Base-by-base conservation (phyloP, 2,329 filamentous ascomycete genomes). In the Pseudovirgaria hyperparasitica region DNA sequence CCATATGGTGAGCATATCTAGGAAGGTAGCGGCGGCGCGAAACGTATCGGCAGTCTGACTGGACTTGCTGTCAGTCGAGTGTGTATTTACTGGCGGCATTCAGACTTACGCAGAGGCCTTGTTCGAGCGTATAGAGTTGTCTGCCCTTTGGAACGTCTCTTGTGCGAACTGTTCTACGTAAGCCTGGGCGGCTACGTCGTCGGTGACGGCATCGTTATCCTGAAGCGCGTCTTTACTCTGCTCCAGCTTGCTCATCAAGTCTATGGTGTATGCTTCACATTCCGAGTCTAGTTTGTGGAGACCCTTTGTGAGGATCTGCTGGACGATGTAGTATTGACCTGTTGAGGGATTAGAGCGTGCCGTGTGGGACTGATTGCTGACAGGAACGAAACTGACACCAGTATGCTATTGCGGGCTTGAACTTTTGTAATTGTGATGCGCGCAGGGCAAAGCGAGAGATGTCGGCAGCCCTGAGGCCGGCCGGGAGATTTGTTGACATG, bases 11-110 rank as follows among this genome's bases (percentile, higher is more conserved):
- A 82, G 69, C 5, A 96, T 65, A 40, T 94, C 84, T 45, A 96
- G 75, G 52, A 98, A 96, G 0, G 85, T 92, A 0, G 82, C 77
- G 0, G 90, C 82, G 2, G 92, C 90, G 47, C 86, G 79, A 40
- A 96, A 92, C 0, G 86, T 96, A 48, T 92, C 84, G 32, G 82
- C 85, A 0, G 90, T 98, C 67, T 92, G 81, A 42, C 82, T 86
- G 26, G 26, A 13, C 9, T 16, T 4, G 4, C 5, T 9, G 11
- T 38, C 30, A 39, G 38, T 23, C 17, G 9, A 6, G 5, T 23
- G 9, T 22, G 9, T 10, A 11, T 18, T 25, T 15, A 33, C 35
- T 23, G 22, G 21, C 14, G 9, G 25, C 17, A 4, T 11, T 16
- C 11, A 9, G 12, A 36, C 54, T 25, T 57, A 84, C 79, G 72